Evolutionary conservation across 805 yeast species (phyloP), one percentile per base, ranked within the genome.

Genomic region (Wickerhamomyces rabaulensis): DNA sequence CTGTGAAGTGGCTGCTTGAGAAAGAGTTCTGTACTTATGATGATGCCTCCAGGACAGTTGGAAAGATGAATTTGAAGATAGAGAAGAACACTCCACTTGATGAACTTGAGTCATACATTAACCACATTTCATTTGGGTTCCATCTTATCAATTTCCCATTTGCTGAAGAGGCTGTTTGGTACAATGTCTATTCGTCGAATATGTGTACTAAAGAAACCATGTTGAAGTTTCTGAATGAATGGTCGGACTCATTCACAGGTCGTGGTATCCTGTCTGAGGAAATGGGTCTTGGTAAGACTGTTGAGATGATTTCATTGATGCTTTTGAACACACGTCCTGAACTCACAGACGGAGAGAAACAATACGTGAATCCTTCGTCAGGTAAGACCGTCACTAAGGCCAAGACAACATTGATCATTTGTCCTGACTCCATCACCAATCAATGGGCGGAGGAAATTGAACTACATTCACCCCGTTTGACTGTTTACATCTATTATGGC

Each of bases 221-320:
- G 1, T 42, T 64, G 3, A 43, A 58, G 4, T 68, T 58, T 43
- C 46, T 69, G 8, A 29, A 29, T 23, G 49, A 2, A 40, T 26
- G 0, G 44, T 55, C 13, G 1, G 71, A 74, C 43, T 40, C 46
- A 5, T 31, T 40, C 1, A 40, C 45, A 3, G 59, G 58, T 3
- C 27, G 19, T 15, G 97, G 95, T 0, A 67, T 94, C 8, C 63
- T 94, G 29, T 85, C 94, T 1, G 99, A 92, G 58, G 99, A 94
- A 64, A 94, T 94, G 99, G 99, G 99, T 0, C 73, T 94, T 8
- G 99, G 99, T 0, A 94, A 94, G 60, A 92, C 99, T 0, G 81
- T 94, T 4, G 99, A 94, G 61, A 71, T 90, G 13, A 70, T 87
- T 2, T 71, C 95, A 0, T 66, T 92, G 36, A 66, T 85, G 0